phyloP scores from a whole-genome alignment of 208 protist species.

The Leishmania gerbilli region DNA sequence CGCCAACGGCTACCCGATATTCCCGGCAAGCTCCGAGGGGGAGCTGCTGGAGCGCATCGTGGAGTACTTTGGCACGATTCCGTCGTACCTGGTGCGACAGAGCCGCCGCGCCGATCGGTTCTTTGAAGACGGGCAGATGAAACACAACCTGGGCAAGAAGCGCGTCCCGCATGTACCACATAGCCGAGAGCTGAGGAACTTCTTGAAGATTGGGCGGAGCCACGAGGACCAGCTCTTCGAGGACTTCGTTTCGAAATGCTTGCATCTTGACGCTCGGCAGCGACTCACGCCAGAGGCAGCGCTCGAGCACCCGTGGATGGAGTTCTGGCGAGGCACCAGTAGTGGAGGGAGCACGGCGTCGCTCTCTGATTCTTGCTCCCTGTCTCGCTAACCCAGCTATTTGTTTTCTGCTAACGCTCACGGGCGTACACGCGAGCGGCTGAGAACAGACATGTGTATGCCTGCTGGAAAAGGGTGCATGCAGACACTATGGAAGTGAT shows the following conservation, averaged over 20 bases:
- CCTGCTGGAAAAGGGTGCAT: background rate
- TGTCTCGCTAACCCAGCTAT: background rate
- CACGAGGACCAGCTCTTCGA: slow-evolving; percentile 44
- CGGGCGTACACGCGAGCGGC: background rate
- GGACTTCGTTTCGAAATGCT: slow-evolving; percentile 55
- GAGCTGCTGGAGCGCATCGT: slow-evolving; percentile 86
- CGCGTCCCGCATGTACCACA: slow-evolving; percentile 29
- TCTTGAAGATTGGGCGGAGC: slow-evolving; percentile 39
- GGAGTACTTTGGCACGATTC: slow-evolving; percentile 83
- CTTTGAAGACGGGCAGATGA: slow-evolving; percentile 41
- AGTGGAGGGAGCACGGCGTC: slow-evolving; percentile 11
- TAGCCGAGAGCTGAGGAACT: slow-evolving; percentile 40
- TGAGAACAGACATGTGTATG: background rate
- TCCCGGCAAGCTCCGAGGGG: slow-evolving; percentile 82
- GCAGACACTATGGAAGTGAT: background rate
- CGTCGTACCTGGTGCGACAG: slow-evolving; percentile 45
- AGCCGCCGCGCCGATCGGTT: slow-evolving; percentile 59
- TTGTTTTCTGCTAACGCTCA: background rate
- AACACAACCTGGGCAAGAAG: slow-evolving; percentile 28
- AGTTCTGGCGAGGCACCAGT: slow-evolving; percentile 33
- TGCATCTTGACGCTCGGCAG: slow-evolving; percentile 59
- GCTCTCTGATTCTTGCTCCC: slow-evolving; percentile 7
- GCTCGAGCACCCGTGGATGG: slow-evolving; percentile 73
- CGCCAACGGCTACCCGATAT: slow-evolving; percentile 91
- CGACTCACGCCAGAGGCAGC: slow-evolving; percentile 71